Percentiles rank a stretch among this genome's conserved stretches.
phyloP scores from a whole-genome alignment of 2,329 filamentous ascomycete genomes.

The Ceratocystiopsis minuta region DNA sequence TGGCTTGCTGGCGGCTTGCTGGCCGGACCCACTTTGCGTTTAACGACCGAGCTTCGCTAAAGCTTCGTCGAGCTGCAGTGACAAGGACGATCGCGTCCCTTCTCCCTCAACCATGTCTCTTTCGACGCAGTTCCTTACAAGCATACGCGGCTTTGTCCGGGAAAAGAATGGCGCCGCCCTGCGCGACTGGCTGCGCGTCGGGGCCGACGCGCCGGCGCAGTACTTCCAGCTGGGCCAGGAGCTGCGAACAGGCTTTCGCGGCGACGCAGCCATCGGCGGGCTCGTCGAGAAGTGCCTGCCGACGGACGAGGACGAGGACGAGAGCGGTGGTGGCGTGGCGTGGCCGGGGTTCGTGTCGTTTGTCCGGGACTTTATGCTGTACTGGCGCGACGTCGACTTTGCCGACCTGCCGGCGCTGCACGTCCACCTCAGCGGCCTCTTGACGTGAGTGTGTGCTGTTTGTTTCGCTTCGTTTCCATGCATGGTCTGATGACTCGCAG shows the following conservation, averaged over 20 bases:
- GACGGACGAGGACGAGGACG: slow-evolving; percentile 39
- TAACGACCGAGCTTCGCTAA: too few species aligned
- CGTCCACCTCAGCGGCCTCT: slow-evolving; percentile 49
- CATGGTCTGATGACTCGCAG: slow-evolving; percentile 23
- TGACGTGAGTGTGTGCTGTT: slow-evolving; percentile 2
- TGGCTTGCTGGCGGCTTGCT: too few species aligned
- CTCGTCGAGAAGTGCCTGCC: slow-evolving; percentile 47
- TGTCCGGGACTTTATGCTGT: slow-evolving; percentile 63
- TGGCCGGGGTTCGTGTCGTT: slow-evolving; percentile 69
- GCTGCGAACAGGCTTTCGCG: slow-evolving; percentile 39
- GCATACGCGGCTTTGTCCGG: slow-evolving; percentile 9
- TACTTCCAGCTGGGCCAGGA: slow-evolving; percentile 53
- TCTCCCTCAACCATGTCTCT: slow-evolving; percentile 7
- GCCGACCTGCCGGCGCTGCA: slow-evolving; percentile 60
- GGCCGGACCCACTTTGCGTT: too few species aligned
- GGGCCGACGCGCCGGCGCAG: slow-evolving; percentile 47
- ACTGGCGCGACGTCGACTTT: slow-evolving; percentile 64
- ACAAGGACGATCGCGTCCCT: too few species aligned
- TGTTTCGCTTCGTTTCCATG: too few species aligned
- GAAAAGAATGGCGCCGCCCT: slow-evolving; percentile 40
- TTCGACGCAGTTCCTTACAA: slow-evolving; percentile 9
- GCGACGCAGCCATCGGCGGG: slow-evolving; percentile 35
- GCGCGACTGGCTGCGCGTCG: slow-evolving; percentile 54
- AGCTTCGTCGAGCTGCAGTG: too few species aligned
- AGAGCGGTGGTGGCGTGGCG: slow-evolving; percentile 37